Evolutionary conservation across 768 basidiomycete genomes (phyloP).

Genomic region (Rhizopogon sp.): DNA sequence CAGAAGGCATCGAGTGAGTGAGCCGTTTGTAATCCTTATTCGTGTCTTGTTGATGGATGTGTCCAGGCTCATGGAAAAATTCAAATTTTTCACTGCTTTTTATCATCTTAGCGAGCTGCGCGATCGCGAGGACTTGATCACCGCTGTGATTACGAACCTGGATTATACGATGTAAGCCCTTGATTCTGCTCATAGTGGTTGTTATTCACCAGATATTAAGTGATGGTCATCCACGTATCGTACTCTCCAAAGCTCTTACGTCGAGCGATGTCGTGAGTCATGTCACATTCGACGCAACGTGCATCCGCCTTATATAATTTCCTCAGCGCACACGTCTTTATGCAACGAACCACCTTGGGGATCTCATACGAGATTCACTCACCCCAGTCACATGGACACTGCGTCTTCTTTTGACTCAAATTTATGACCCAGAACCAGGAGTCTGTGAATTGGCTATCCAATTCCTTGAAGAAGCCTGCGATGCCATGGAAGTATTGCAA

Average conservation of each 20-base stretch:
- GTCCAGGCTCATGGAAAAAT: conserved; percentile 78
- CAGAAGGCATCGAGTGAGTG: conserved; percentile 85
- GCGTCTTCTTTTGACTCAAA: conserved; percentile 86
- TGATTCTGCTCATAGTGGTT: not conserved
- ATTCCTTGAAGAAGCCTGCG: conserved; percentile 86
- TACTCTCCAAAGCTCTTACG: conserved; percentile 90
- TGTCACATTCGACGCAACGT: not conserved
- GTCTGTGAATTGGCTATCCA: conserved; percentile 89
- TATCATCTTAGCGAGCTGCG: conserved; percentile 91
- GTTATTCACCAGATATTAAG: conserved; percentile 34
- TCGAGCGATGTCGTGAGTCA: conserved; percentile 77
- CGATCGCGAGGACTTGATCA: conserved; percentile 88
- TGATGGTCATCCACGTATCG: conserved; percentile 91
- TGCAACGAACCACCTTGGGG: conserved; percentile 83
- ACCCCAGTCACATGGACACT: conserved; percentile 83
- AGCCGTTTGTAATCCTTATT: not conserved
- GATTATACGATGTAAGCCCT: conserved; percentile 80
- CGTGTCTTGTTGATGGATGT: not conserved
- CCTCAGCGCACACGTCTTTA: conserved; percentile 79
- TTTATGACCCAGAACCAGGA: conserved; percentile 89
- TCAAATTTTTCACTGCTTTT: conserved; percentile 91
- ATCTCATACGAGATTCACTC: conserved; percentile 61
- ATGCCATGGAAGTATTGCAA: conserved; percentile 76
- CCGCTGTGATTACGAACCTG: conserved; percentile 83
- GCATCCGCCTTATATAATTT: not conserved